Percentiles rank a stretch among this genome's conserved stretches.
Conservation (phyloP, 768 basidiomycete genomes). For the Lactifluus echinatus region DNA sequence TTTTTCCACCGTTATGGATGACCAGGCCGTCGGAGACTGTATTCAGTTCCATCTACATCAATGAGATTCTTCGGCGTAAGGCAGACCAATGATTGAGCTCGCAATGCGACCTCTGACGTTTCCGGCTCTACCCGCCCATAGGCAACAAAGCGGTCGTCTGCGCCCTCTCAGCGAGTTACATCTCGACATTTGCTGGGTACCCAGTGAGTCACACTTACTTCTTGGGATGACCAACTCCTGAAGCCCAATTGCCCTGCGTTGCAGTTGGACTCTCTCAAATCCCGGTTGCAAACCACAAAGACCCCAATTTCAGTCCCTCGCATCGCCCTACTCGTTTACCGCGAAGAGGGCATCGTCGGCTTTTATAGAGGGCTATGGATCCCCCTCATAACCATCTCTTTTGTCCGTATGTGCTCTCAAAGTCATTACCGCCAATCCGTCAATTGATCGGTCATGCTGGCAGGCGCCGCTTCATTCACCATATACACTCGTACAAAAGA, state of each 20-base stretch:
- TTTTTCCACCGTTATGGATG: neutral
- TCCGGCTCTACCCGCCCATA: constrained; percentile 25
- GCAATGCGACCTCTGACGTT: constrained; percentile 12
- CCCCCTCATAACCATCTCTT: constrained; percentile 90
- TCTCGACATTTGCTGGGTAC: constrained; percentile 89
- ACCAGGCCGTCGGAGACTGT: constrained; percentile 14
- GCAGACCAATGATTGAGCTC: neutral
- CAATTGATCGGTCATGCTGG: constrained; percentile 9
- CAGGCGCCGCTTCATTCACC: constrained; percentile 85
- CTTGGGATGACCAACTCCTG: neutral
- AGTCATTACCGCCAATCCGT: constrained; percentile 4
- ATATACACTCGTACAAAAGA: constrained; percentile 85
- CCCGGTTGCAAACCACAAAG: constrained; percentile 79
- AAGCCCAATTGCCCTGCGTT: neutral
- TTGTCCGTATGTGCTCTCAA: constrained; percentile 66
- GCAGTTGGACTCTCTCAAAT: constrained; percentile 91
- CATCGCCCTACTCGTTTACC: constrained; percentile 64
- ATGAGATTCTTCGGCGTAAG: constrained; percentile 20
- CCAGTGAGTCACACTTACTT: constrained; percentile 40
- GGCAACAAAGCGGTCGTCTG: constrained; percentile 84
- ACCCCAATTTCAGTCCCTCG: constrained; percentile 63
- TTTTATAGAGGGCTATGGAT: constrained; percentile 91
- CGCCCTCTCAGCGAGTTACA: constrained; percentile 84
- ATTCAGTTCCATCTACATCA: constrained; percentile 19
- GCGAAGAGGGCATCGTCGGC: constrained; percentile 79